These are phyloP conservation scores for Penicillium maclennaniae DNA, from an alignment of 495 filamentous ascomycete species.

Conservation along the genomic window DNA sequence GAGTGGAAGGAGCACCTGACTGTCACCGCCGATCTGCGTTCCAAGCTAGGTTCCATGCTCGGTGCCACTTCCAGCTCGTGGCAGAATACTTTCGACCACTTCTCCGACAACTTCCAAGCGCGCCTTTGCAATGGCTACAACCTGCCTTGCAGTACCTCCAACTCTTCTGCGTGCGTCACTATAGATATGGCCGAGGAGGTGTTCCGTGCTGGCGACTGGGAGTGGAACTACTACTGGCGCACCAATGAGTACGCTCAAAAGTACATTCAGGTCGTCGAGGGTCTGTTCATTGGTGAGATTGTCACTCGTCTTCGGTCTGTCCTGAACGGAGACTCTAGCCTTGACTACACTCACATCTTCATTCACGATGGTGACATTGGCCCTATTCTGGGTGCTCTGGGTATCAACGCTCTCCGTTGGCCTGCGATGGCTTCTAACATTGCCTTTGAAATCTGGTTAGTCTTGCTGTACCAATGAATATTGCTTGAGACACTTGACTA, in stretches of 20 bases:
- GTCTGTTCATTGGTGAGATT: slow-evolving; percentile 42
- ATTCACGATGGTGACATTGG: slow-evolving; percentile 32
- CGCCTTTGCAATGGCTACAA: slow-evolving; percentile 43
- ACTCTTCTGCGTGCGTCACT: slow-evolving; percentile 32
- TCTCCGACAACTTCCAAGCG: slow-evolving; percentile 44
- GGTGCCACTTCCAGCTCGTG: slow-evolving; percentile 30
- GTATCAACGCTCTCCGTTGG: slow-evolving; percentile 29
- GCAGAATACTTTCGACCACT: slow-evolving; percentile 41
- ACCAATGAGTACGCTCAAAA: slow-evolving; percentile 30
- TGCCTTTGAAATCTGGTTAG: slow-evolving; percentile 31
- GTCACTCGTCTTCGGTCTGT: slow-evolving; percentile 34
- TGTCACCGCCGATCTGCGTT: slow-evolving; percentile 32
- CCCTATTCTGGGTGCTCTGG: slow-evolving; percentile 26
- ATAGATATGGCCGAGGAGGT: slow-evolving; percentile 32
- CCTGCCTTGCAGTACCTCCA: slow-evolving; percentile 30
- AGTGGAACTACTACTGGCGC: slow-evolving; percentile 47
- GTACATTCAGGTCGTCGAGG: slow-evolving; percentile 40
- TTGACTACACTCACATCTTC: slow-evolving; percentile 32
- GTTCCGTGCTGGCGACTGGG: slow-evolving; percentile 45
- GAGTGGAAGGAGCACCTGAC: slow-evolving; percentile 37
- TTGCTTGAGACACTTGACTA: neutral
- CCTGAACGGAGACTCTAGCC: slow-evolving; percentile 11
- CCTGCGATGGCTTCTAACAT: slow-evolving; percentile 31
- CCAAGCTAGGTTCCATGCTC: slow-evolving; percentile 32
- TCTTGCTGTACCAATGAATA: slow-evolving; percentile 24